A percentile compares a stretch with the other conserved stretches of the same genome.
These are phyloP conservation scores for Pythium phragmiticola DNA, from an alignment of 352 stramenopile genomes.

Conservation along the genomic window DNA sequence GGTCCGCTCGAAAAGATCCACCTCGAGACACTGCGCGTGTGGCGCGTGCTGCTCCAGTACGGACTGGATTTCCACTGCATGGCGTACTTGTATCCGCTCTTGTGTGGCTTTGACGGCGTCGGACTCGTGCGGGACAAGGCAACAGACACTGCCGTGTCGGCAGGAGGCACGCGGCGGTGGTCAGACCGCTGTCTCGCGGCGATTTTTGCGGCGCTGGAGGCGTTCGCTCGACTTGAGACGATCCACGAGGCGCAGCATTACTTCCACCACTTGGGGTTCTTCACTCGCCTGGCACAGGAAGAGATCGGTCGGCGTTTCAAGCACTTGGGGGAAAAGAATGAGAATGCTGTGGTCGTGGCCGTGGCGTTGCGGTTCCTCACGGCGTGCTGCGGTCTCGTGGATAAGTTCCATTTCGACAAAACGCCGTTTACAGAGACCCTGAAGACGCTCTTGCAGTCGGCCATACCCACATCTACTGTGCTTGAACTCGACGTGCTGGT, in stretches of 20 bases:
- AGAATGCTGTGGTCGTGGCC: constrained; percentile 11
- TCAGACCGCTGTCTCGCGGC: constrained; percentile 23
- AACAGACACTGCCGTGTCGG: not conserved
- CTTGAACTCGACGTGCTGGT: constrained; percentile 30
- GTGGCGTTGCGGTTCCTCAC: constrained; percentile 55
- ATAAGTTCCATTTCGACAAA: constrained; percentile 59
- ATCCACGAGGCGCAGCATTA: constrained; percentile 36
- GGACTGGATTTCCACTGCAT: constrained; percentile 38
- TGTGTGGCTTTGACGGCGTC: constrained; percentile 34
- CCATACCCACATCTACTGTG: no score
- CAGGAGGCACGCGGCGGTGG: constrained; percentile 5
- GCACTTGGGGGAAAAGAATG: not conserved
- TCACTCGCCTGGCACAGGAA: constrained; percentile 39
- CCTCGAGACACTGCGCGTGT: constrained; percentile 31
- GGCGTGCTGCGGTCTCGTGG: constrained; percentile 31
- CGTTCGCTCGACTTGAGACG: constrained; percentile 25
- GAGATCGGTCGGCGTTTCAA: constrained; percentile 17
- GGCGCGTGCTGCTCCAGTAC: constrained; percentile 36
- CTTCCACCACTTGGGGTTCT: constrained; percentile 50
- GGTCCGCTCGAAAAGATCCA: constrained; percentile 27
- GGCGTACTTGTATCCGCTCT: constrained; percentile 37
- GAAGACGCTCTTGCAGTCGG: constrained; percentile 16
- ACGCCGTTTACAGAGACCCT: constrained; percentile 32
- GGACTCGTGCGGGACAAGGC: constrained; percentile 18
- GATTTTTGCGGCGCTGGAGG: constrained; percentile 24